These are phyloP conservation scores for Diplodia scrobiculata DNA, from an alignment of 2,329 filamentous ascomycete species.

Conservation along the genomic window DNA sequence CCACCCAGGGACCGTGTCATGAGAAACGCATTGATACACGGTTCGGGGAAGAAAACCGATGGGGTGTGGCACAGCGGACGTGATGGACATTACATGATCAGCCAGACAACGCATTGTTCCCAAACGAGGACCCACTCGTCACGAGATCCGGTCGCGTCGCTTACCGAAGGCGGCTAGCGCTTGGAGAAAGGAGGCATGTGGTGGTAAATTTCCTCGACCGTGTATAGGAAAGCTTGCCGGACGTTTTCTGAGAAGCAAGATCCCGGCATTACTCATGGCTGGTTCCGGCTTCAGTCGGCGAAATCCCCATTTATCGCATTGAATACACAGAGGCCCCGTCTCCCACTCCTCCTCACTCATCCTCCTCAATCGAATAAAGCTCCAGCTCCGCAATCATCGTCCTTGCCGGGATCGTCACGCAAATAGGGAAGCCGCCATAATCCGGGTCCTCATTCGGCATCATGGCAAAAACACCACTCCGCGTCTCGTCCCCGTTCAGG, in stretches of 20 bases:
- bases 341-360: too few relatives aligned
- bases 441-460: conserved; percentile 62
- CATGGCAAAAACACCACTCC: conserved; percentile 53
- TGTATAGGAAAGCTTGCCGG: not conserved
- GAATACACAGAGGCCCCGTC: too few relatives aligned
- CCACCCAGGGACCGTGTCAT: not conserved
- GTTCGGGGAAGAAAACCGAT: not conserved
- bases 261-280: not conserved
- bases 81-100: not conserved
- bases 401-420: conserved; percentile 56
- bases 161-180: not conserved
- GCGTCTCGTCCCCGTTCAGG: conserved; percentile 43
- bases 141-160: not conserved
- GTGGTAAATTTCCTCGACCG: not conserved
- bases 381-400: conserved; percentile 39
- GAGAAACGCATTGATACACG: not conserved
- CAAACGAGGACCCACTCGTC: not conserved
- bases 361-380: conserved; percentile 13
- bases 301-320: too few relatives aligned
- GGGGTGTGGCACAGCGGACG: not conserved
- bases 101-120: not conserved
- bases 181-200: not conserved
- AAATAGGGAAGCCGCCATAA: conserved; percentile 60
- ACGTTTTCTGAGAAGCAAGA: not conserved
- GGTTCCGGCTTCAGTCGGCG: too few relatives aligned